Percentiles rank a stretch among this genome's conserved stretches.
Conservation (phyloP, 2,329 filamentous ascomycete genomes). For the Coniochaeta prunicola region DNA sequence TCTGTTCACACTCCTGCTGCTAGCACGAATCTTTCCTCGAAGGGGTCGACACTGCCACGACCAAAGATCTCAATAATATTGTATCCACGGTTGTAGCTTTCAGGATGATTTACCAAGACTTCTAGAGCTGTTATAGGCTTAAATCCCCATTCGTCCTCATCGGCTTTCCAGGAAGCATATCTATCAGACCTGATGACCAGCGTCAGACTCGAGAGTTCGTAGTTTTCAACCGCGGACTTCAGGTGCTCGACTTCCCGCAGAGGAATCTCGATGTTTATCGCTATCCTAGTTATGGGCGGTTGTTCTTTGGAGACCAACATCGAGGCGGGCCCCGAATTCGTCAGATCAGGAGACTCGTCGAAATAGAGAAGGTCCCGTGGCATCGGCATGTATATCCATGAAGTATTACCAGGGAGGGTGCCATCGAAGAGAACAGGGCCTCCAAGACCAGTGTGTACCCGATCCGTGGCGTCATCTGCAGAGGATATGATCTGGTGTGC, state of each 20-base stretch:
- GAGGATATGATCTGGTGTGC: neutral
- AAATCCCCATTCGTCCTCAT: neutral
- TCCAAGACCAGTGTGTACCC: neutral
- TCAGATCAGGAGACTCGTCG: neutral
- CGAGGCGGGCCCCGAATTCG: neutral
- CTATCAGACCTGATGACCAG: neutral
- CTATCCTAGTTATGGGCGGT: neutral
- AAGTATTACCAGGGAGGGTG: neutral
- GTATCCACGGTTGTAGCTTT: neutral
- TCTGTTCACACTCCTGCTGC: neutral
- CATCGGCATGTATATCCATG: neutral
- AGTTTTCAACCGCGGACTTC: neutral
- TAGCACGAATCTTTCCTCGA: neutral
- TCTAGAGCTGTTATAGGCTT: neutral
- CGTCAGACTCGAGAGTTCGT: neutral
- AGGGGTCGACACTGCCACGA: neutral
- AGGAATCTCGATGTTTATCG: neutral
- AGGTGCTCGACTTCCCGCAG: neutral
- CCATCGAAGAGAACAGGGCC: neutral
- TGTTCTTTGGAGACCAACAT: neutral
- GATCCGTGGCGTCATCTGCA: neutral
- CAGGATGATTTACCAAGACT: neutral
- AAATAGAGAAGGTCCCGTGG: neutral
- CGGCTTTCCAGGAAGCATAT: neutral
- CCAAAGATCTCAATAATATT: neutral